Evolutionary conservation across 306 rosid species (phyloP).

Genomic region (Carpinus viminea): DNA sequence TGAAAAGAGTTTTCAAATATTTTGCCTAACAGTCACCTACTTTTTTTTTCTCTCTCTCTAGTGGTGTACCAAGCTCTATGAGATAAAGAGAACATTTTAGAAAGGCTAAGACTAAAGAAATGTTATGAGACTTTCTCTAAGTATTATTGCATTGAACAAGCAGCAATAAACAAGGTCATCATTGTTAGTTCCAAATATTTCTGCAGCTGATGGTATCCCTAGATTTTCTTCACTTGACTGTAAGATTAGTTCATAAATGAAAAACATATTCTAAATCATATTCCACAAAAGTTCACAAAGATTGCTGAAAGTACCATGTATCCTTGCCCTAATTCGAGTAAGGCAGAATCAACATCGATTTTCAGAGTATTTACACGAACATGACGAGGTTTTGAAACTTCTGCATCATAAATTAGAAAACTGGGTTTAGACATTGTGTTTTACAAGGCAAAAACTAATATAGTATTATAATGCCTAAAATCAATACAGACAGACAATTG

Average conservation of each 20-base stretch:
- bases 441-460: background rate
- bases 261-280: background rate
- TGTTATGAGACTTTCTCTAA: background rate
- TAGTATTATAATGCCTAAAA: background rate
- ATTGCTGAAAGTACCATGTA: conserved; percentile 45
- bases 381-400: conserved; percentile 62
- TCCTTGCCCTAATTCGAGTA: conserved; percentile 54
- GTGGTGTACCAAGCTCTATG: background rate
- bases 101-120: background rate
- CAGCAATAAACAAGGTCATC: background rate
- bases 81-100: background rate
- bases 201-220: background rate
- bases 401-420: conserved; percentile 47
- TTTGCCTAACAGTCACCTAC: too few relatives aligned
- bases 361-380: conserved; percentile 93
- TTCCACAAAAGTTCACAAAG: background rate
- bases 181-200: background rate
- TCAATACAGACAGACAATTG: background rate
- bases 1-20: too few relatives aligned
- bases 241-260: background rate
- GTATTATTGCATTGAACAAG: background rate
- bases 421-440: background rate
- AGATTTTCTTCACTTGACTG: background rate
- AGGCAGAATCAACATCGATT: conserved; percentile 65
- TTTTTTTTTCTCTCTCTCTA: background rate